phyloP scores from a whole-genome alignment of 106 monocot species.

The Iris macrosiphon region DNA sequence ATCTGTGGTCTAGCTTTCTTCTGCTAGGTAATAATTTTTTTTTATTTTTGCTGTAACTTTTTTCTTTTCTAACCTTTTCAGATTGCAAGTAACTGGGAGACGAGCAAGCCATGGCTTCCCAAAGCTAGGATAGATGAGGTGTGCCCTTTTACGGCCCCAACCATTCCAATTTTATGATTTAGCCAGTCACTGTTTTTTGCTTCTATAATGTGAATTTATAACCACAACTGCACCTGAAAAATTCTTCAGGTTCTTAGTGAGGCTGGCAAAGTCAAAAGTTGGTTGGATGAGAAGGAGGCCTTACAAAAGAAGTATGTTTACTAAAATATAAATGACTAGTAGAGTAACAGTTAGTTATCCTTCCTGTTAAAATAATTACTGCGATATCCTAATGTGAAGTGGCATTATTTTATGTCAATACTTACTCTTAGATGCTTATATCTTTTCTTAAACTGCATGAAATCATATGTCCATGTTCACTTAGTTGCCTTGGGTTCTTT shows the following conservation, averaged over 20 bases:
- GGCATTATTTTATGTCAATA: too few relatives aligned
- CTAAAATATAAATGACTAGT: too few relatives aligned
- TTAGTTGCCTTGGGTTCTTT: too few relatives aligned
- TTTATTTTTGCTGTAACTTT: conserved; percentile 10
- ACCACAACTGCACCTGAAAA: neutral
- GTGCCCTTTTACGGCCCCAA: neutral
- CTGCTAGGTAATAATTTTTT: too few relatives aligned
- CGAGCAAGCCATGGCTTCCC: conserved; percentile 83
- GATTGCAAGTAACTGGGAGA: conserved; percentile 82
- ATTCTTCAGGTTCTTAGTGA: conserved; percentile 57
- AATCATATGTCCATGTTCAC: too few relatives aligned
- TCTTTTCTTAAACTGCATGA: too few relatives aligned
- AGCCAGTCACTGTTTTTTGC: neutral
- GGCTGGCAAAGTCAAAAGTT: conserved; percentile 61
- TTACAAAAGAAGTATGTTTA: conserved; percentile 69
- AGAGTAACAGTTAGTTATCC: too few relatives aligned
- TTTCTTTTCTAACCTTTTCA: conserved; percentile 16
- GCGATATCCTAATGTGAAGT: too few relatives aligned
- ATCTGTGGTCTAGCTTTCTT: too few relatives aligned
- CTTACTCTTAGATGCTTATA: too few relatives aligned
- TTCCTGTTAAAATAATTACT: too few relatives aligned
- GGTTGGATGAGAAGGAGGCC: conserved; percentile 81
- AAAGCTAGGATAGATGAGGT: conserved; percentile 86
- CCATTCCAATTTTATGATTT: neutral
- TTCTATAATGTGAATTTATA: neutral